Evolutionary conservation across 352 stramenopile species (phyloP).

Genomic region (Pythium dissimile): DNA sequence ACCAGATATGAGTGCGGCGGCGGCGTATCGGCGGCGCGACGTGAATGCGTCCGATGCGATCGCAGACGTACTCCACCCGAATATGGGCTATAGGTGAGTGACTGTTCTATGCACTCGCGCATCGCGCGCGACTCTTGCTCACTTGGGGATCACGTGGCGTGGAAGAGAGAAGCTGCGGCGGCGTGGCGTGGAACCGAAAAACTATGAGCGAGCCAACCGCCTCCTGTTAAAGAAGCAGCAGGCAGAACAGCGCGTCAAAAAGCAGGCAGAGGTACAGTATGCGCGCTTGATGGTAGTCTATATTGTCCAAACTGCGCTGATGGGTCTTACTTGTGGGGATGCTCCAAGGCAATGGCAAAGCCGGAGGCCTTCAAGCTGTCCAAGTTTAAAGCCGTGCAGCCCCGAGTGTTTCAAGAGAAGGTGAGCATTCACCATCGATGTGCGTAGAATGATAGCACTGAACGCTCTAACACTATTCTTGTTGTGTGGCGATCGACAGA

Average conservation of each 20-base stretch:
- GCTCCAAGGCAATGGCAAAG: slow-evolving; percentile 35
- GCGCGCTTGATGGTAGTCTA: neutral
- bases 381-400: slow-evolving; percentile 54
- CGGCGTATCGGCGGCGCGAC: slow-evolving; percentile 52
- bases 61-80: slow-evolving; percentile 55
- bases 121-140: neutral
- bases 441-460: neutral
- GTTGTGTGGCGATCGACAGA: neutral
- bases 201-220: slow-evolving; percentile 69
- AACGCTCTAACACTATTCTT: neutral
- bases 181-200: slow-evolving; percentile 45
- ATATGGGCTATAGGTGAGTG: slow-evolving; percentile 50
- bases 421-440: slow-evolving; percentile 14
- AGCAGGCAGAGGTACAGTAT: slow-evolving; percentile 32
- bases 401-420: slow-evolving; percentile 44
- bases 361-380: slow-evolving; percentile 62
- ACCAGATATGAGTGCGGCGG: slow-evolving; percentile 33
- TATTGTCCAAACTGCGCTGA: neutral
- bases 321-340: neutral
- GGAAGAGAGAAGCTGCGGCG: slow-evolving; percentile 55
- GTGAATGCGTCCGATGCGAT: slow-evolving; percentile 70
- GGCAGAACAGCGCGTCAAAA: slow-evolving; percentile 50
- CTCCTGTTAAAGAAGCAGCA: slow-evolving; percentile 59
- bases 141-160: neutral
- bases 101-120: neutral